phyloP scores from a whole-genome alignment of 2,329 filamentous ascomycete species.

The Drechslera avenae region DNA sequence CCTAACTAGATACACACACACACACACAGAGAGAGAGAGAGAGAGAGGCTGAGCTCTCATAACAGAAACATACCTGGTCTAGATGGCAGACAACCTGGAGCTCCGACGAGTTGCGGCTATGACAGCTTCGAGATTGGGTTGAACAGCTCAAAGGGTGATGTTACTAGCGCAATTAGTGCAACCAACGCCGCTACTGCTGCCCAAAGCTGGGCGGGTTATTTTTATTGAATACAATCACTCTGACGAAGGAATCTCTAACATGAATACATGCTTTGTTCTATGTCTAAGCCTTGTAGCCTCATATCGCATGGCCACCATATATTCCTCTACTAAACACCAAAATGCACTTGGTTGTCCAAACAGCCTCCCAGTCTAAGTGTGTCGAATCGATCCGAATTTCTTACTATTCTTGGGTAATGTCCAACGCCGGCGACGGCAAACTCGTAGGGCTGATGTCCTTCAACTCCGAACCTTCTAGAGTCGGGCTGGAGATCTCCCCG shows the following conservation, averaged over 20 bases:
- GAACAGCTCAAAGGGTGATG: constrained; percentile 3
- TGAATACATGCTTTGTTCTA: too few relatives aligned
- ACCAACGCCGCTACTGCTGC: neutral
- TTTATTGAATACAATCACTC: neutral
- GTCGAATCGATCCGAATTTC: neutral
- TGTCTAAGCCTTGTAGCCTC: too few relatives aligned
- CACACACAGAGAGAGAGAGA: too few relatives aligned
- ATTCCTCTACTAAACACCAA: too few relatives aligned
- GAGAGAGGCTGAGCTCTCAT: constrained; percentile 6
- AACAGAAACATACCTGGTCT: constrained; percentile 5
- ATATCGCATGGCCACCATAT: too few relatives aligned
- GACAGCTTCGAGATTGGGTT: constrained; percentile 1
- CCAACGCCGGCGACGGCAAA: constrained; percentile 18
- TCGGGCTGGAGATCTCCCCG: constrained; percentile 3
- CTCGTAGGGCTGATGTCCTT: constrained; percentile 10
- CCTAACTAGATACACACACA: too few relatives aligned
- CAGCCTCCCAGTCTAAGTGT: neutral
- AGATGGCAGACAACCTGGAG: neutral
- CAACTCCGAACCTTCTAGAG: neutral
- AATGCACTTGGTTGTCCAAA: neutral
- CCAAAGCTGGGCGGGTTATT: constrained; percentile 1
- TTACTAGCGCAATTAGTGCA: constrained; percentile 1
- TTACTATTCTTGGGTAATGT: constrained; percentile 5
- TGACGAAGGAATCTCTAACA: too few relatives aligned
- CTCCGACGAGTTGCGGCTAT: neutral